phyloP scores from a whole-genome alignment of 2,329 filamentous ascomycete species.

The Fusarium vanettenii region DNA sequence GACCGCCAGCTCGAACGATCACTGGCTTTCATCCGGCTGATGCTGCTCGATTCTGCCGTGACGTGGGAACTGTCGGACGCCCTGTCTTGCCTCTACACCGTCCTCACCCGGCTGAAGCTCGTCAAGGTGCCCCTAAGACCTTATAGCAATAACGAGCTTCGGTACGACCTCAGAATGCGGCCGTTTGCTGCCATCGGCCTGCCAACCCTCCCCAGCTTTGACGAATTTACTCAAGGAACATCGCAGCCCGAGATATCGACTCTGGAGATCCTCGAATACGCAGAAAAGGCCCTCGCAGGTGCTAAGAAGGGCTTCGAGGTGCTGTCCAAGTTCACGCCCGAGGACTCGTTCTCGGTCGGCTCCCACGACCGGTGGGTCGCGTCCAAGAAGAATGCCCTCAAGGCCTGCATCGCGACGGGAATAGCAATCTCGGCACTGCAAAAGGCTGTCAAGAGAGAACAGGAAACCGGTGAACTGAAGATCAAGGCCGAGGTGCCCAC shows the following conservation, averaged over 20 bases:
- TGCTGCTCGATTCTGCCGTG: slow-evolving; percentile 73
- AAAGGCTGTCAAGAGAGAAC: slow-evolving; percentile 61
- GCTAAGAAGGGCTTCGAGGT: slow-evolving; percentile 68
- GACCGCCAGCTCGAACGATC: slow-evolving; percentile 61
- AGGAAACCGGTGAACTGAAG: slow-evolving; percentile 45
- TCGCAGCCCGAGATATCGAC: slow-evolving; percentile 54
- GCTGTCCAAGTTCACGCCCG: slow-evolving; percentile 62
- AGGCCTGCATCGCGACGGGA: slow-evolving; percentile 77
- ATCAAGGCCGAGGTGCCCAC: slow-evolving; percentile 65
- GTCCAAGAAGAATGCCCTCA: slow-evolving; percentile 69
- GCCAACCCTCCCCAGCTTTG: slow-evolving; percentile 74
- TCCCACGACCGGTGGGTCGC: slow-evolving; percentile 72
- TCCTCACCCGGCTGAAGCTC: slow-evolving; percentile 69
- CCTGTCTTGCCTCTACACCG: slow-evolving; percentile 72
- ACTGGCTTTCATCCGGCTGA: slow-evolving; percentile 67
- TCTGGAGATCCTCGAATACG: slow-evolving; percentile 56
- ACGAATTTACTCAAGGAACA: slow-evolving; percentile 65
- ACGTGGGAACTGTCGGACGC: slow-evolving; percentile 68
- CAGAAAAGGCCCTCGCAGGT: slow-evolving; percentile 58
- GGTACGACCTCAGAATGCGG: slow-evolving; percentile 89
- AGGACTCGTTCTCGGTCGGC: slow-evolving; percentile 66
- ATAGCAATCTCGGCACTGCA: slow-evolving; percentile 71
- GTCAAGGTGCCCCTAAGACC: slow-evolving; percentile 65
- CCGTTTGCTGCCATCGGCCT: slow-evolving; percentile 78
- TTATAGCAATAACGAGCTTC: slow-evolving; percentile 74